A percentile compares a stretch with the other conserved stretches of the same genome.
Conservation (phyloP, 2,329 filamentous ascomycete species). For the Cephalotrichum gorgonifer region DNA sequence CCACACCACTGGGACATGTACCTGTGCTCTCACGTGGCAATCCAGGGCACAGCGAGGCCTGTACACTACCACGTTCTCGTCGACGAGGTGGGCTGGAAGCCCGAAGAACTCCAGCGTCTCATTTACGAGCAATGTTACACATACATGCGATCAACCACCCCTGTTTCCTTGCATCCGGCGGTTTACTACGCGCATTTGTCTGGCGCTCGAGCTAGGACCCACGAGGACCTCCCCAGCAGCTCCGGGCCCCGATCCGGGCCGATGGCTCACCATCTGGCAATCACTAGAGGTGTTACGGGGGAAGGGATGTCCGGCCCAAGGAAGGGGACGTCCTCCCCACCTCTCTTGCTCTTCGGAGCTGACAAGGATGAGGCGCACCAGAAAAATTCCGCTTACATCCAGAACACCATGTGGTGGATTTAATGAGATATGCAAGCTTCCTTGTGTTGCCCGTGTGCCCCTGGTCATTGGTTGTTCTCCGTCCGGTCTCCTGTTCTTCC, state of each 20-base stretch:
- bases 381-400: constrained; percentile 21
- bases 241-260: constrained; percentile 31
- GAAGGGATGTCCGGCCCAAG: constrained; percentile 8
- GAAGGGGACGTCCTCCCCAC: constrained; percentile 8
- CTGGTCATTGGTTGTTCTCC: not conserved
- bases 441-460: not conserved
- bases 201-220: constrained; percentile 65
- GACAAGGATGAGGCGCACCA: constrained; percentile 11
- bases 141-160: constrained; percentile 83
- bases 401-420: constrained; percentile 34
- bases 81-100: constrained; percentile 62
- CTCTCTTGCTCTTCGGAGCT: constrained; percentile 12
- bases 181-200: constrained; percentile 96
- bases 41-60: constrained; percentile 88
- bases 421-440: constrained; percentile 10
- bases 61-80: constrained; percentile 85
- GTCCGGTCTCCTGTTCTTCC: too few relatives aligned
- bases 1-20: constrained; percentile 87
- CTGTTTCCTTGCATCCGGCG: constrained; percentile 78
- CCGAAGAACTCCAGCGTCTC: constrained; percentile 70
- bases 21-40: constrained; percentile 53
- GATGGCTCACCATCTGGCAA: constrained; percentile 29
- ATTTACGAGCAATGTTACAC: constrained; percentile 94
- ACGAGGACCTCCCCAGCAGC: constrained; percentile 46
- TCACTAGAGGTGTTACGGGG: constrained; percentile 29